Percentiles rank a stretch among this genome's conserved stretches.
Evolutionary conservation across 805 yeast genomes (phyloP).

Genomic region (Tetrapisispora namnaoensis): DNA sequence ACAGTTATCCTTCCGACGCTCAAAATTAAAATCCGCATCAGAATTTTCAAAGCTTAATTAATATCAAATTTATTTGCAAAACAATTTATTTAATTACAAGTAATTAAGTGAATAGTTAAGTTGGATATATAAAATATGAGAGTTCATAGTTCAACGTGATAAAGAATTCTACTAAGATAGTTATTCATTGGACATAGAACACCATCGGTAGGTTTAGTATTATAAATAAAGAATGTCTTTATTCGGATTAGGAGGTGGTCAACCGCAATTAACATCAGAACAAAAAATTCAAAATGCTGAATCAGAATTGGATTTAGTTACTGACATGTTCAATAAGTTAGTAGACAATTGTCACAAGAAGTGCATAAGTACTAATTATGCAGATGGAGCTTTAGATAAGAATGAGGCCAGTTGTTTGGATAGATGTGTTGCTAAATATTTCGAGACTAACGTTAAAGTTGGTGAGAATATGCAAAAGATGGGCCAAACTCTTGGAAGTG

Average conservation of each 20-base stretch:
- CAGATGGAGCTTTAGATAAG: conserved; percentile 66
- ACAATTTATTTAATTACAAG: not conserved
- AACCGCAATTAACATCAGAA: conserved; percentile 64
- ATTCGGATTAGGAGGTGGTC: conserved; percentile 71
- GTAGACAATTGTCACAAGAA: conserved; percentile 83
- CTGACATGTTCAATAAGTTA: conserved; percentile 92
- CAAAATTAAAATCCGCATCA: no score
- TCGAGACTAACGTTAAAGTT: conserved; percentile 87
- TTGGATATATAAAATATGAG: no score
- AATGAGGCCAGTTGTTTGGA: conserved; percentile 82
- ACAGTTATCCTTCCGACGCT: no score
- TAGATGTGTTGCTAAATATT: conserved; percentile 92
- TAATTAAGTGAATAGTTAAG: not conserved
- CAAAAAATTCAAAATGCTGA: conserved; percentile 87
- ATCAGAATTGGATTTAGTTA: conserved; percentile 93
- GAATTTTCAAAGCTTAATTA: no score
- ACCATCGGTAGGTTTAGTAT: not conserved
- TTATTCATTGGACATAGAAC: not conserved
- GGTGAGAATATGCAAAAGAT: conserved; percentile 64
- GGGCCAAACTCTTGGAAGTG: conserved; percentile 35
- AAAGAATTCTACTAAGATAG: not conserved
- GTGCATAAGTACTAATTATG: conserved; percentile 58
- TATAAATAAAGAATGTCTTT: conserved; percentile 42
- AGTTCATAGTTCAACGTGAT: no score
- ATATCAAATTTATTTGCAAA: no score